Percentiles rank a stretch among this genome's conserved stretches.
Evolutionary conservation across 2,329 filamentous ascomycete genomes (phyloP).

Genomic region (Verticillium zaregamsianum): DNA sequence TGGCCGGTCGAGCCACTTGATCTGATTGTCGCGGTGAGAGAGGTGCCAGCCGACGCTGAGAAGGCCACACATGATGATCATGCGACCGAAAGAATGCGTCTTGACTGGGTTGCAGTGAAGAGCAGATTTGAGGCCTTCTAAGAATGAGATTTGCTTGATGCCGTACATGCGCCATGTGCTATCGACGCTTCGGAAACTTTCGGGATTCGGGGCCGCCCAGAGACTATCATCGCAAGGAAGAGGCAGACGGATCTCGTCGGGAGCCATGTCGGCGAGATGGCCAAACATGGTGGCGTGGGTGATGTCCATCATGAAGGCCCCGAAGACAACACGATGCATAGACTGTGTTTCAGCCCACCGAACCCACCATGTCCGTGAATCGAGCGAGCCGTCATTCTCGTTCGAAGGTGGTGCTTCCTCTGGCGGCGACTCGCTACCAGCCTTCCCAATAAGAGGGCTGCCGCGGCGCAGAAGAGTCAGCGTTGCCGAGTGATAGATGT

Average conservation of each 20-base stretch:
- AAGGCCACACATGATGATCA: conserved; percentile 84
- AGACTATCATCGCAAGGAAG: conserved; percentile 83
- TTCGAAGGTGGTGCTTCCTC: conserved; percentile 36
- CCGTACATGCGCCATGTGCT: conserved; percentile 73
- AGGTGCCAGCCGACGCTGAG: conserved; percentile 92
- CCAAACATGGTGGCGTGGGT: conserved; percentile 92
- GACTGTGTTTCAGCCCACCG: conserved; percentile 88
- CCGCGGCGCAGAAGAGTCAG: conserved; percentile 81
- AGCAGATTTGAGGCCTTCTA: conserved; percentile 80
- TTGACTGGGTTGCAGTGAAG: conserved; percentile 76
- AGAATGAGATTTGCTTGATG: conserved; percentile 72
- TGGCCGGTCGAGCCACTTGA: conserved; percentile 71
- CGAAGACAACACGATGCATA: conserved; percentile 81
- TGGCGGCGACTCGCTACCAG: conserved; percentile 73
- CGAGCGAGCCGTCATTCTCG: conserved; percentile 21
- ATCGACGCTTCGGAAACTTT: conserved; percentile 73
- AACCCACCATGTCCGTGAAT: conserved; percentile 64
- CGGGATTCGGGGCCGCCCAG: conserved; percentile 77
- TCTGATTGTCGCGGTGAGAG: conserved; percentile 79
- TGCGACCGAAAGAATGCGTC: conserved; percentile 84
- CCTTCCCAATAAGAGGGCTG: conserved; percentile 78
- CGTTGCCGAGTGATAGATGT: conserved; percentile 85
- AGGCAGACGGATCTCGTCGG: conserved; percentile 81
- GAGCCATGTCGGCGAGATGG: conserved; percentile 84
- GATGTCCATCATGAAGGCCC: conserved; percentile 84